These are phyloP conservation scores for Geoglossum glabrum DNA, from an alignment of 495 filamentous ascomycete species.

Conservation along the genomic window DNA sequence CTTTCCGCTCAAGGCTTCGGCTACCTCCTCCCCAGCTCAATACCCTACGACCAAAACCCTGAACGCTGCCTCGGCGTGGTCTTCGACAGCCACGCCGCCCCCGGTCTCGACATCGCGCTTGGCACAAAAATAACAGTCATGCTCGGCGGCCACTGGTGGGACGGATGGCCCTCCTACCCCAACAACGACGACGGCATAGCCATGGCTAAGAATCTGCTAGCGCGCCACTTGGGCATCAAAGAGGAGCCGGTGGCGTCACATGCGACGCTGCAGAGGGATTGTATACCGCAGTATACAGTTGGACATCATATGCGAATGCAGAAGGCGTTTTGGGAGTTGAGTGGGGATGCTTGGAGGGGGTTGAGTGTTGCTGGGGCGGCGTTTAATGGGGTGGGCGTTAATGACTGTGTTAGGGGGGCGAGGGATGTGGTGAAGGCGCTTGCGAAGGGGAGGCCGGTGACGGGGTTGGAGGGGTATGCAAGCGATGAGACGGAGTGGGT, in stretches of 20 bases:
- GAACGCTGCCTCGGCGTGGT: constrained; percentile 76
- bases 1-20: no score
- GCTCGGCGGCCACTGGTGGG: constrained; percentile 90
- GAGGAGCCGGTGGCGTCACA: constrained; percentile 33
- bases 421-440: constrained; percentile 19
- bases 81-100: constrained; percentile 57
- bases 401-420: constrained; percentile 39
- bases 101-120: constrained; percentile 28
- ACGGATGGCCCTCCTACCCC: constrained; percentile 36
- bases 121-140: constrained; percentile 90
- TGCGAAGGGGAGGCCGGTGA: neutral
- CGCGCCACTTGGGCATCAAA: constrained; percentile 51
- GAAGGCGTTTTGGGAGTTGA: constrained; percentile 32
- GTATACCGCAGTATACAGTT: constrained; percentile 77
- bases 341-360: constrained; percentile 31
- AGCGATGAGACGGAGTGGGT: neutral
- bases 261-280: constrained; percentile 46
- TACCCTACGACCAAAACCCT: constrained; percentile 53
- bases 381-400: constrained; percentile 43
- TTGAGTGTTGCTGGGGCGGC: constrained; percentile 63
- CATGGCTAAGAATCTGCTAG: constrained; percentile 47
- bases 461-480: constrained; percentile 1
- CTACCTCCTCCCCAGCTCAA: constrained; percentile 47
- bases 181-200: constrained; percentile 37
- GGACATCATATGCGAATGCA: constrained; percentile 49